Conservation (phyloP, 2,329 filamentous ascomycete genomes). For the Fusarium floridanum region DNA sequence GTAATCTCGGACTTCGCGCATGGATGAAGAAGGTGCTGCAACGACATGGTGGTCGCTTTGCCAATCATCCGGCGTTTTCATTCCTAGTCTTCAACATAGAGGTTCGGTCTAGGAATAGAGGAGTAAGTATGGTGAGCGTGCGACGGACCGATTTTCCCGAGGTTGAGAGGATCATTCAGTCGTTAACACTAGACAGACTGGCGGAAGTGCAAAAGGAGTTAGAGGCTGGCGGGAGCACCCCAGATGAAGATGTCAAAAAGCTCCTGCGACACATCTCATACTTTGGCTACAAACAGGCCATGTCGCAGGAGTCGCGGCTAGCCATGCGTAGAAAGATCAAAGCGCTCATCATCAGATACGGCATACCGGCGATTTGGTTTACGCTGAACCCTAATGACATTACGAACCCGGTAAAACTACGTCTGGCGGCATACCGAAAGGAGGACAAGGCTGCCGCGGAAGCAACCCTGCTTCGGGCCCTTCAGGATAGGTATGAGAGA, state of each 20-base stretch:
- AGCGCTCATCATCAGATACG: constrained; percentile 13
- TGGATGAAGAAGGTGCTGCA: constrained; percentile 3
- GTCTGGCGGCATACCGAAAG: neutral
- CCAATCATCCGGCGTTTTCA: neutral
- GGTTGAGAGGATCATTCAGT: neutral
- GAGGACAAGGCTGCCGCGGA: neutral
- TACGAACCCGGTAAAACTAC: constrained; percentile 7
- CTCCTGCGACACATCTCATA: constrained; percentile 10
- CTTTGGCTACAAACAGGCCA: constrained; percentile 8
- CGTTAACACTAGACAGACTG: neutral
- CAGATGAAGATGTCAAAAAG: constrained; percentile 8
- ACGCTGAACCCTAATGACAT: constrained; percentile 28
- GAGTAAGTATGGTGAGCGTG: constrained; percentile 2
- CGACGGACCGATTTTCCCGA: neutral
- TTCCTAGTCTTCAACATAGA: neutral
- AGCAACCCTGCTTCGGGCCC: constrained; percentile 1
- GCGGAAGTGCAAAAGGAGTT: neutral
- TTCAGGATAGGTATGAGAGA: constrained; percentile 10
- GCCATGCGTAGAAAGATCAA: constrained; percentile 15
- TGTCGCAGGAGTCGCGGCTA: constrained; percentile 9
- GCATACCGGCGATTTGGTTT: constrained; percentile 21
- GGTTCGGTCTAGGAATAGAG: neutral
- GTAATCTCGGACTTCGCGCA: constrained; percentile 5
- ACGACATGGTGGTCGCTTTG: neutral
- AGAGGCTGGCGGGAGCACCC: neutral